Conservation (phyloP, 345 rosid genomes). For the Kandelia obovata region DNA sequence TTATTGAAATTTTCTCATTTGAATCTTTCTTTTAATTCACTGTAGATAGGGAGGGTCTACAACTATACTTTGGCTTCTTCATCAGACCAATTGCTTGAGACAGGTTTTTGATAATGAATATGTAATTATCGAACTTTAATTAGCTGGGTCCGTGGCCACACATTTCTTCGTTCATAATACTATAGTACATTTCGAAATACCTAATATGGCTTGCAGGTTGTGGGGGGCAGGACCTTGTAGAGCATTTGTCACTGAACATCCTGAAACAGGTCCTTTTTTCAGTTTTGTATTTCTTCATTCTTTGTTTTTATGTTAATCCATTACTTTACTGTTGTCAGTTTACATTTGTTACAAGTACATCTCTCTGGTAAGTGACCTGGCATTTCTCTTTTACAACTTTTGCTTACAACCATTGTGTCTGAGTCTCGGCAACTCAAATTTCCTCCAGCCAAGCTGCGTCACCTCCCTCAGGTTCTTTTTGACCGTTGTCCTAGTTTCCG, state of each 20-base stretch:
- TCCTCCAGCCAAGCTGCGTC: too few species aligned
- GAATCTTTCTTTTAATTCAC: constrained; percentile 2
- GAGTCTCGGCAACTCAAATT: too few species aligned
- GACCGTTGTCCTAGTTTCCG: too few species aligned
- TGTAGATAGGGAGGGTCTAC: constrained; percentile 71
- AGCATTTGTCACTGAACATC: constrained; percentile 61
- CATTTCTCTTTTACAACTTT: constrained; percentile 14
- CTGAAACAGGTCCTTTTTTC: constrained; percentile 49
- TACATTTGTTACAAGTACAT: constrained; percentile 4
- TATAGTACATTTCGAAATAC: constrained; percentile 9
- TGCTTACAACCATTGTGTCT: constrained; percentile 9
- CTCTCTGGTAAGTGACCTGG: constrained; percentile 54
- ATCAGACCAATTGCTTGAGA: constrained; percentile 68
- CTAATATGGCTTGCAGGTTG: constrained; percentile 30
- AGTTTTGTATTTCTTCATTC: constrained; percentile 7
- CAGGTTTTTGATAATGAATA: constrained; percentile 41
- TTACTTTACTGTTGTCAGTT: neutral
- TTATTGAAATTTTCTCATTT: neutral
- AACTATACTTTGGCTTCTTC: constrained; percentile 69
- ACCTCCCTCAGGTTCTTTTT: too few species aligned
- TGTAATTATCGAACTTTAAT: neutral
- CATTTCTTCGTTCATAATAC: neutral
- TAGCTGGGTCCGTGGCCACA: neutral
- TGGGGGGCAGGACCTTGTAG: constrained; percentile 59
- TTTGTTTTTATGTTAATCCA: neutral